Base-by-base conservation (phyloP, 1,139 yeast genomes). In the Pichia sp. region DNA sequence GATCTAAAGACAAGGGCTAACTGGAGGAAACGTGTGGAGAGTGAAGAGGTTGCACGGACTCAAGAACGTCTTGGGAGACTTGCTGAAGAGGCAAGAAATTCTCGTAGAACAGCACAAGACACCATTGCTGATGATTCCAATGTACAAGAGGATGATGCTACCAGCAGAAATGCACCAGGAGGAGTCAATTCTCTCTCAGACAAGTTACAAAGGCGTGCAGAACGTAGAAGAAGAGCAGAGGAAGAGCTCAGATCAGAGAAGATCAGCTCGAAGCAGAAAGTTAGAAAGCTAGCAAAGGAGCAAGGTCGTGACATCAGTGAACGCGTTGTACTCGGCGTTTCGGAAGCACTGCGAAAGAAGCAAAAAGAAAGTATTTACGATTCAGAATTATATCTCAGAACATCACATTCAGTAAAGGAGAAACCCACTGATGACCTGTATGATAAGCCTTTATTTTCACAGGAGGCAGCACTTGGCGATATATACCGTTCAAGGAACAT, bases 1-100 rank as follows among this genome's bases (percentile, higher is more conserved):
- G 90, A 86, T 58, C 79, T 92, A 19, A 76, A 77, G 54, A 67
- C 76, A 42, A 75, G 93, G 51, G 82, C 84, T 52, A 82, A 81
- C 50, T 67, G 80, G 69, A 77, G 81, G 63, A 78, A 76, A 62
- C 76, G 79, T 61, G 62, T 77, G 54, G 85, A 84, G 1, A 78
- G 80, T 55, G 74, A 77, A 61, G 85, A 85, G 61, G 77, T 79
- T 48, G 71, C 71, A 30, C 82, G 80, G 54, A 83, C 83, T 62
- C 95, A 89, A 59, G 77, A 74, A 57, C 78, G 79, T 59, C 67
- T 87, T 51, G 72, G 79, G 53, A 72, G 75, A 55, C 74, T 87
- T 59, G 92, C 92, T 0, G 79, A 77, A 58, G 74, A 75, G 57
- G 83, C 87, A 0, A 72, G 87, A 54, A 56, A 45, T 29, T 23